Conservation (phyloP, 2,329 filamentous ascomycete species). For the Aurifilum marmelostoma region DNA sequence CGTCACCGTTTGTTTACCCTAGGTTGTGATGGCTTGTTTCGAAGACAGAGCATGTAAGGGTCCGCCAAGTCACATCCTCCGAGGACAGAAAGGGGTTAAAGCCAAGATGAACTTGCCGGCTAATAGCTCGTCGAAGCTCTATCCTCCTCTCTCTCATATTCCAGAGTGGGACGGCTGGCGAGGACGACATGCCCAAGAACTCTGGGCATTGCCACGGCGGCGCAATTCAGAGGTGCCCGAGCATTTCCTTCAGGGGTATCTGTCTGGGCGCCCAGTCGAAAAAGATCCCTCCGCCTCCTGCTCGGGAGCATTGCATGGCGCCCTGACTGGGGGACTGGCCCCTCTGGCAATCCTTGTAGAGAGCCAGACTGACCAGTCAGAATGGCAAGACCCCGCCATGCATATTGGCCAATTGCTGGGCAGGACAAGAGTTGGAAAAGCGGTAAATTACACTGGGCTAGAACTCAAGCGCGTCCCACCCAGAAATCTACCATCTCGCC, state of each 20-base stretch:
- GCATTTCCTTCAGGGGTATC: neutral
- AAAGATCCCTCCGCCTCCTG: neutral
- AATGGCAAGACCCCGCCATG: neutral
- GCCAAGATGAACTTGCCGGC: neutral
- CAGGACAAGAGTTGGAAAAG: neutral
- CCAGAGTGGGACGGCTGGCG: neutral
- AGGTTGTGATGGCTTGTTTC: too few species aligned
- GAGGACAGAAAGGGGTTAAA: neutral
- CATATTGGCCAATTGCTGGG: neutral
- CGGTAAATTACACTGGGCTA: neutral
- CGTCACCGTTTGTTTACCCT: neutral
- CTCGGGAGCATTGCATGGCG: neutral
- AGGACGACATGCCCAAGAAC: neutral
- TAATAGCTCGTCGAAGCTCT: neutral
- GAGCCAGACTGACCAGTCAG: neutral
- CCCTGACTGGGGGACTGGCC: neutral
- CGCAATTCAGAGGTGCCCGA: neutral
- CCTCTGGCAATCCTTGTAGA: neutral
- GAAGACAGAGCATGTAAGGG: neutral
- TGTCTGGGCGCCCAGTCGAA: neutral
- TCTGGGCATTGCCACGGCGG: neutral
- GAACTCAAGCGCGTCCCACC: neutral
- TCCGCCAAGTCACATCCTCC: neutral
- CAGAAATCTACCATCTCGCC: neutral
- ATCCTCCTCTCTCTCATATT: too few species aligned